Evolutionary conservation across 108 stramenopile genomes (phyloP).

Genomic region (Cylindrotheca fusiformis): DNA sequence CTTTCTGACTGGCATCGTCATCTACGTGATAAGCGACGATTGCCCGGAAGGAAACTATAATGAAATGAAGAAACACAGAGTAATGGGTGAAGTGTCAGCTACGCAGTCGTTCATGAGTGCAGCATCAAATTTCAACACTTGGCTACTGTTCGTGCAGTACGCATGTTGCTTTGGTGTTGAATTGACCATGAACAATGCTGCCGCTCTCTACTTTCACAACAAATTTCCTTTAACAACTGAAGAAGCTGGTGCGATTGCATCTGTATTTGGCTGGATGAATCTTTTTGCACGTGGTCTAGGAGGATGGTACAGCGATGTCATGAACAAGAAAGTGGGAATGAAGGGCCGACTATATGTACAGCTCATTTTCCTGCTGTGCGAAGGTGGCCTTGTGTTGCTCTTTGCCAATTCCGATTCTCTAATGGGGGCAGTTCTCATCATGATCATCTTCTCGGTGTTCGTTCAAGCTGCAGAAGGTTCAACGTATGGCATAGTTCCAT

Average conservation of each 20-base stretch:
- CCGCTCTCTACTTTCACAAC: slow-evolving; percentile 81
- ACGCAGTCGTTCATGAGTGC: slow-evolving; percentile 62
- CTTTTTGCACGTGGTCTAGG: slow-evolving; percentile 72
- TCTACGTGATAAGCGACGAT: slow-evolving; percentile 73
- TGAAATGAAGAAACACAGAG: slow-evolving; percentile 76
- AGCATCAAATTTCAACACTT: slow-evolving; percentile 81
- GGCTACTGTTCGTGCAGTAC: slow-evolving; percentile 88
- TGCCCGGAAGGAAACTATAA: slow-evolving; percentile 84
- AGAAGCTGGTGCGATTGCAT: slow-evolving; percentile 73
- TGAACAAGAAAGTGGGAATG: slow-evolving; percentile 61
- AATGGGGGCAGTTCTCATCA: slow-evolving; percentile 48
- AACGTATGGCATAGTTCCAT: slow-evolving; percentile 81
- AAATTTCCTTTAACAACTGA: slow-evolving; percentile 67
- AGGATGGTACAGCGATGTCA: slow-evolving; percentile 52
- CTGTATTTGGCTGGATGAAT: slow-evolving; percentile 77
- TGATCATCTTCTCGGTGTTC: slow-evolving; percentile 76
- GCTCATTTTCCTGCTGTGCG: slow-evolving; percentile 45
- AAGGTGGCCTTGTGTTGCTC: slow-evolving; percentile 67
- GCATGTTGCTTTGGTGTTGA: slow-evolving; percentile 93
- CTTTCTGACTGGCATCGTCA: slow-evolving; percentile 43
- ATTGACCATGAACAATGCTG: slow-evolving; percentile 89
- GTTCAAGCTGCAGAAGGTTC: slow-evolving; percentile 83
- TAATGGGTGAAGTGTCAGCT: slow-evolving; percentile 73
- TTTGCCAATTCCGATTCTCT: slow-evolving; percentile 51
- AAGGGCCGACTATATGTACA: slow-evolving; percentile 68